phyloP scores from a whole-genome alignment of 352 stramenopile genomes.

The Pythium chondricola region DNA sequence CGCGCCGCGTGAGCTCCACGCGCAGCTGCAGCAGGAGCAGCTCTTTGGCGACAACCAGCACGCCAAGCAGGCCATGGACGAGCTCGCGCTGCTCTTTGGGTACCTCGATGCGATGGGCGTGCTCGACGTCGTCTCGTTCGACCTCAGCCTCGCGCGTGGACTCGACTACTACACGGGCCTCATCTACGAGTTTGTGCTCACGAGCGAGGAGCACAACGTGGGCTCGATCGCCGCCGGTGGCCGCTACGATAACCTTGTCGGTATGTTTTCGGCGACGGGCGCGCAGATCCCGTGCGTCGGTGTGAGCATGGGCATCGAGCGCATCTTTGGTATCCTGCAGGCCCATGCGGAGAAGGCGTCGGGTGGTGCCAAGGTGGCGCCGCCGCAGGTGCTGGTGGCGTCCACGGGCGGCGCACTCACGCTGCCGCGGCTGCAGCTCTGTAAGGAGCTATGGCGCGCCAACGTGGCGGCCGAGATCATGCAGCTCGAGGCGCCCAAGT shows the following conservation, averaged over 20 bases:
- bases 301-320: conserved; percentile 97
- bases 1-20: conserved; percentile 81
- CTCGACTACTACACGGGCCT: conserved; percentile 99
- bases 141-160: conserved; percentile 95
- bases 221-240: conserved; percentile 97
- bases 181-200: conserved; percentile 98
- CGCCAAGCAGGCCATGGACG: conserved; percentile 81
- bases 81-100: conserved; percentile 94
- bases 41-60: conserved; percentile 90
- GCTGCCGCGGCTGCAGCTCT: conserved; percentile 64
- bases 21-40: conserved; percentile 57
- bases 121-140: conserved; percentile 93
- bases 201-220: conserved; percentile 85
- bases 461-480: conserved; percentile 96
- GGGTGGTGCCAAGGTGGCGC: conserved; percentile 16
- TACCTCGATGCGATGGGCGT: conserved; percentile 97
- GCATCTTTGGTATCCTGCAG: conserved; percentile 98
- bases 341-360: conserved; percentile 75
- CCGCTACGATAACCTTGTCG: conserved; percentile 98
- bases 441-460: conserved; percentile 77
- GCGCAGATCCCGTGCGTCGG: conserved; percentile 97
- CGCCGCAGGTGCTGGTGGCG: conserved; percentile 92
- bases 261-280: conserved; percentile 94
- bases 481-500: conserved; percentile 95
- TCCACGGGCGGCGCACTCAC: conserved; percentile 75